A percentile compares a stretch with the other conserved stretches of the same genome.
These are phyloP conservation scores for Marchantia polymorpha DNA, from an alignment of 225 moss, liverwort and hornwort genomes.

Conservation along the genomic window DNA sequence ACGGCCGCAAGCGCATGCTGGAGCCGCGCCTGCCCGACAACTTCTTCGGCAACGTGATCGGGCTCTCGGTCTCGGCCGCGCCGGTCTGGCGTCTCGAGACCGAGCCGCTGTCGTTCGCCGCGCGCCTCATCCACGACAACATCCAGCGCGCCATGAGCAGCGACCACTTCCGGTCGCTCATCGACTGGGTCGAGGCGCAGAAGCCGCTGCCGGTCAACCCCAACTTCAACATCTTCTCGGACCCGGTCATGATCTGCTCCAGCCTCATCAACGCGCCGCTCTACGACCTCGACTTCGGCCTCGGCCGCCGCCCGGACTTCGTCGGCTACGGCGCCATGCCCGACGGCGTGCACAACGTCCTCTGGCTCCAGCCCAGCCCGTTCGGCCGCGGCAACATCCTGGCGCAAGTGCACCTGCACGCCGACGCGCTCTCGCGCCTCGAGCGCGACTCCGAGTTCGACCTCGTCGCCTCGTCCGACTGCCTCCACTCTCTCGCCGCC, in stretches of 20 bases:
- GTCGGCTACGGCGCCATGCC: slow-evolving; percentile 22
- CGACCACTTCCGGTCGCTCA: slow-evolving; percentile 18
- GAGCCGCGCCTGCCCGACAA: not conserved
- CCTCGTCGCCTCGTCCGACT: slow-evolving; percentile 3
- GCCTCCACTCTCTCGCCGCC: not conserved
- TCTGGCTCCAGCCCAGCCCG: slow-evolving; percentile 22
- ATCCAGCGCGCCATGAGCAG: slow-evolving; percentile 11
- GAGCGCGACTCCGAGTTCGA: slow-evolving; percentile 21
- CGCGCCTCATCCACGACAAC: slow-evolving; percentile 8
- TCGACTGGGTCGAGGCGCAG: slow-evolving; percentile 24
- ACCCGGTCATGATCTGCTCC: slow-evolving; percentile 20
- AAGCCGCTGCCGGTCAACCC: slow-evolving; percentile 16
- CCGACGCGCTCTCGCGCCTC: slow-evolving; percentile 5
- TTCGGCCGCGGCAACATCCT: slow-evolving; percentile 10
- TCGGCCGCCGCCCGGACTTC: slow-evolving; percentile 14
- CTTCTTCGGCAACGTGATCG: slow-evolving; percentile 23
- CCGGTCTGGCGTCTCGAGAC: slow-evolving; percentile 5
- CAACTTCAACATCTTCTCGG: slow-evolving; percentile 21
- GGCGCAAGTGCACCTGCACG: not conserved
- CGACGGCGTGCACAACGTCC: slow-evolving; percentile 18
- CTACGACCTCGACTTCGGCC: slow-evolving; percentile 22
- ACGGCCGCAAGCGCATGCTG: slow-evolving; percentile 11
- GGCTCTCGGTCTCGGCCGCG: slow-evolving; percentile 5
- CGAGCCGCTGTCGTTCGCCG: slow-evolving; percentile 10
- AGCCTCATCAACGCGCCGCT: slow-evolving; percentile 21